Evolutionary conservation across 257 asterid species (phyloP), one percentile per base, ranked within the genome.

Genomic region (Jaltomata sinuosa): DNA sequence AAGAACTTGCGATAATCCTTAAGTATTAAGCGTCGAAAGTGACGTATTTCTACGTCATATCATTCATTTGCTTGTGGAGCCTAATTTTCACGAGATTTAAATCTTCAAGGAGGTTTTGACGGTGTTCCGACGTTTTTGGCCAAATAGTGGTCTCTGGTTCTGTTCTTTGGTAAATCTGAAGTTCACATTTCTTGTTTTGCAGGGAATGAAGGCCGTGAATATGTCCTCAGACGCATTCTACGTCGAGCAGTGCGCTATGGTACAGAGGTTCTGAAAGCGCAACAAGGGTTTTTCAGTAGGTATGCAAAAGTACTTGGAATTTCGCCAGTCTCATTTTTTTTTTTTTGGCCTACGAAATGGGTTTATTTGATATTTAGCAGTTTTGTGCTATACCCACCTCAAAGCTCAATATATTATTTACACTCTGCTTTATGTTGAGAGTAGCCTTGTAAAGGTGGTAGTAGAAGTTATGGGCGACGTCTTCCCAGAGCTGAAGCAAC

Each of bases 181-280:
- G 79, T 55, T 59, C 55, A 5, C 27, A 27, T 87, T 83, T 49
- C 71, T 47, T 69, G 53, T 40, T 87, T 22, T 88, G 78, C 91
- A 96, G 99, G 99, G 83, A 97, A 95, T 69, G 99, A 97, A 89
- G 99, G 99, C 29, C 99, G 99, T 79, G 99, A 97, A 80, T 97
- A 97, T 88, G 98, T 94, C 68, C 90, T 97, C 84, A 91, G 99
- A 85, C 97, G 99, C 81, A 97, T 97, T 83, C 97, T 97, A 74
- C 96, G 99, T 19, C 92, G 99, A 84, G 99, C 99, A 85, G 99
- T 95, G 69, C 95, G 99, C 85, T 97, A 97, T 84, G 99, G 99
- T 76, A 94, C 97, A 65, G 98, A 97, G 91, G 98, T 97, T 72
- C 89, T 97, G 83, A 92, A 97, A 85, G 99, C 98, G 16, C 89